Evolutionary conservation across 1,284 basidiomycete species (phyloP).

Genomic region (Fomitopsis schrenkii): DNA sequence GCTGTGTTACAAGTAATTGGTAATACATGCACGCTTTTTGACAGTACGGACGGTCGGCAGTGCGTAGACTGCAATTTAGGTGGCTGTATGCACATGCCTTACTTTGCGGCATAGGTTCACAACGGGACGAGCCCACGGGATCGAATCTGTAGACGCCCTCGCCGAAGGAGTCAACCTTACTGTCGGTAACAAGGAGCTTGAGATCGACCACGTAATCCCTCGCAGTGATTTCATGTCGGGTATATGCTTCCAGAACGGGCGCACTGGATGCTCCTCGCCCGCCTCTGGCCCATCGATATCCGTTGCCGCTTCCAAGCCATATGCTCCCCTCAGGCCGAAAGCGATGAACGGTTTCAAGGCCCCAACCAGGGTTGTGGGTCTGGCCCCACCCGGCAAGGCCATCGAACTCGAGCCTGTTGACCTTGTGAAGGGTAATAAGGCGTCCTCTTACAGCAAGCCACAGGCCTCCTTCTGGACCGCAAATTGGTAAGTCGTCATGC

Average conservation of each 20-base stretch:
- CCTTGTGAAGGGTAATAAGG: slow-evolving; percentile 23
- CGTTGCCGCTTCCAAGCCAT: slow-evolving; percentile 36
- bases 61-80: slow-evolving; percentile 25
- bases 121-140: slow-evolving; percentile 21
- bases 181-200: slow-evolving; percentile 67
- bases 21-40: slow-evolving; percentile 49
- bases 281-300: slow-evolving; percentile 19
- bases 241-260: slow-evolving; percentile 49
- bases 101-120: slow-evolving; percentile 2
- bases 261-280: slow-evolving; percentile 15
- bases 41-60: slow-evolving; percentile 50
- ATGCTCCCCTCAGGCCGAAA: slow-evolving; percentile 38
- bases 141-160: slow-evolving; percentile 34
- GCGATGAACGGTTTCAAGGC: slow-evolving; percentile 27
- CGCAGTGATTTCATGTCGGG: slow-evolving; percentile 61
- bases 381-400: slow-evolving; percentile 20
- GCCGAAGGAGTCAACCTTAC: slow-evolving; percentile 51
- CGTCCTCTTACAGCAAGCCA: slow-evolving; percentile 8
- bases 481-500: slow-evolving; percentile 48
- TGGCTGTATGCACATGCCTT: slow-evolving; percentile 9
- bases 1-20: slow-evolving; percentile 57
- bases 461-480: slow-evolving; percentile 55
- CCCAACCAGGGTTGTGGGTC: slow-evolving; percentile 12
- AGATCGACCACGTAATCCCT: slow-evolving; percentile 57
- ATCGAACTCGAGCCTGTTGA: slow-evolving; percentile 41